Evolutionary conservation across 1,284 basidiomycete species (phyloP), one percentile per base, ranked within the genome.

Genomic region (Tilletia horrida): DNA sequence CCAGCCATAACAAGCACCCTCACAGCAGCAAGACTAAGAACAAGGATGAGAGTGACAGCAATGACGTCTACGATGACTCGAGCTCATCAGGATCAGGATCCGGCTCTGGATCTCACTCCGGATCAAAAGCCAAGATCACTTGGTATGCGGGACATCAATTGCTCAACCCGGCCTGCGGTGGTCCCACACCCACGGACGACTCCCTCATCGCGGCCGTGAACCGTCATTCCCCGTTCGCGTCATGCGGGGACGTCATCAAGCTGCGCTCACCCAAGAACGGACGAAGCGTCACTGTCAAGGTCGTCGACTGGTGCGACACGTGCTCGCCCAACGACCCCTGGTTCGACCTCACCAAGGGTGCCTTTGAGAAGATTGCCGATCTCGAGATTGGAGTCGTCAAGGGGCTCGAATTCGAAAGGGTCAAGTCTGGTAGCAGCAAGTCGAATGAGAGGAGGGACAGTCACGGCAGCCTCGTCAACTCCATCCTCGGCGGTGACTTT

Each of bases 261-360:
- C n/a, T 59, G 7, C 23, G 25, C 8, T 59, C 55, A 13, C 55
- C 55, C 29, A 35, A 25, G 2, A 29, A 25, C n/a, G 55, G 55
- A 13, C 27, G 55, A 3, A 31, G 18, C 31, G 55, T 59, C 55
- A 59, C 55, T 7, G 55, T 59, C 29, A 25, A 29, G 9, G 35
- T 59, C 55, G 55, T 59, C 35, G 55, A 59, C 55, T 59, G 55
- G 31, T 59, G 55, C 55, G 55, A 59, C 55, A 59, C 29, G 7
- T 59, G 55, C 55, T 29, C 55, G n/a, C 27, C 55, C 27, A 18
- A 3, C 14, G 55, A 44, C 6, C 44, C 59, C 25, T 44, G 61
- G 40, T 44, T 63, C 61, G 61, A 63, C 40, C 9, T 63, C 9
- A 63, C 61, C 61, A 63, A 63, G 44, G 61, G 61, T 3, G 61